Conservation (phyloP, 768 basidiomycete species). For the Xerocomus spinulosus region DNA sequence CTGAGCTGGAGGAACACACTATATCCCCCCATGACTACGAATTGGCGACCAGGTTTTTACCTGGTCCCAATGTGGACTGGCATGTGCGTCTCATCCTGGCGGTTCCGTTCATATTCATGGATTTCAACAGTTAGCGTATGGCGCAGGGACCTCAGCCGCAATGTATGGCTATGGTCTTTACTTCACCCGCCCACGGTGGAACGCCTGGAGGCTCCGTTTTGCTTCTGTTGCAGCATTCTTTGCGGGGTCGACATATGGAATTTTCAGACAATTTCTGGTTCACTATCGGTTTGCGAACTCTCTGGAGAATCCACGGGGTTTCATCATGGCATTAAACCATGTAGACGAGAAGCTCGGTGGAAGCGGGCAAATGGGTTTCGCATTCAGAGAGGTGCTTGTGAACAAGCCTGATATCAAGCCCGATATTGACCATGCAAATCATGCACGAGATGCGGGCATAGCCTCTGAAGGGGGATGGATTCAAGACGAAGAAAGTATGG, state of each 20-base stretch:
- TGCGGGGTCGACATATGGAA: constrained; percentile 32
- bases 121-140: constrained; percentile 18
- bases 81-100: constrained; percentile 33
- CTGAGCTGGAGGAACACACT: constrained; percentile 27
- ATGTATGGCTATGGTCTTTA: constrained; percentile 25
- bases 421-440: constrained; percentile 1
- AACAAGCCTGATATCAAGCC: constrained; percentile 12
- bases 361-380: constrained; percentile 24
- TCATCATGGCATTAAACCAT: constrained; percentile 29
- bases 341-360: constrained; percentile 31
- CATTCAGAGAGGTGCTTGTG: constrained; percentile 21
- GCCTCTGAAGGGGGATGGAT: constrained; percentile 17
- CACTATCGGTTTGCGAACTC: constrained; percentile 30
- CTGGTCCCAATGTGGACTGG: constrained; percentile 43
- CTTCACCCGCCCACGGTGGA: constrained; percentile 28
- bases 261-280: constrained; percentile 25
- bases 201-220: constrained; percentile 22
- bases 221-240: constrained; percentile 23
- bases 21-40: constrained; percentile 49
- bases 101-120: neutral
- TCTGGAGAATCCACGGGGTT: constrained; percentile 28
- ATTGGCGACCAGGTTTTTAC: constrained; percentile 48
- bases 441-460: constrained; percentile 4
- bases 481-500: constrained; percentile 3
- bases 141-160: constrained; percentile 19